Evolutionary conservation across 164 flowering plant genomes (phyloP), one percentile per base, ranked within the genome.

Genomic region (Sedum album): DNA sequence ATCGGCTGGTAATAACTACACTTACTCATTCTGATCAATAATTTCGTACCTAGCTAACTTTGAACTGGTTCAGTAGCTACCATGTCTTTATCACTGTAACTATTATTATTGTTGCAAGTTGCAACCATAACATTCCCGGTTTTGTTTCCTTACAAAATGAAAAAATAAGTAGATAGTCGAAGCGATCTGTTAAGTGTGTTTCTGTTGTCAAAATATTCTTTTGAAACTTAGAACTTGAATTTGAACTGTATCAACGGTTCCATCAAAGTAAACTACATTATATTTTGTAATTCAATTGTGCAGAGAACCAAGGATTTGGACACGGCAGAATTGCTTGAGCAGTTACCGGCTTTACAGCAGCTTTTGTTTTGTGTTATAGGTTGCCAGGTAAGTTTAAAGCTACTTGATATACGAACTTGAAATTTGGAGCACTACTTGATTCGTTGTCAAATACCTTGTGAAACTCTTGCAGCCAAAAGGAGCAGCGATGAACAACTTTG

Each of bases 261-360:
- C 33, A 25, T 25, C 46, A 8, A 41, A 8, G 46, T 13, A 15
- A 44, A 11, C 48, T 44, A 11, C n/a, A 44, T 44, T 44, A 64
- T 36, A 42, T 36, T 51, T 21, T 7, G 18, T 72, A 53, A 48
- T 65, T 53, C 6, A 73, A 55, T 44, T 8, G 30, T 79, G 71
- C 90, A 95, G 97, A 90, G 93, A 79, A 92, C 85, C 39, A 89
- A 84, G 78, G 99, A 92, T 64, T 75, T 92, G 74, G 91, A 88
- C 71, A 90, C 97, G 65, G 81, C 73, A 46, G 96, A 91, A 20
- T 76, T 95, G 82, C 91, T 95, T 61, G 97, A 90, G 74, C 99
- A 92, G n/a, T 78, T 95, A 68, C 97, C 97, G 69, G 96, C 97
- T 60, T 74, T 95, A 79, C 99, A 95, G 73, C 93, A 88, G 75